Conservation (phyloP, 1,139 yeast species). For the Williopsis jadinii region DNA sequence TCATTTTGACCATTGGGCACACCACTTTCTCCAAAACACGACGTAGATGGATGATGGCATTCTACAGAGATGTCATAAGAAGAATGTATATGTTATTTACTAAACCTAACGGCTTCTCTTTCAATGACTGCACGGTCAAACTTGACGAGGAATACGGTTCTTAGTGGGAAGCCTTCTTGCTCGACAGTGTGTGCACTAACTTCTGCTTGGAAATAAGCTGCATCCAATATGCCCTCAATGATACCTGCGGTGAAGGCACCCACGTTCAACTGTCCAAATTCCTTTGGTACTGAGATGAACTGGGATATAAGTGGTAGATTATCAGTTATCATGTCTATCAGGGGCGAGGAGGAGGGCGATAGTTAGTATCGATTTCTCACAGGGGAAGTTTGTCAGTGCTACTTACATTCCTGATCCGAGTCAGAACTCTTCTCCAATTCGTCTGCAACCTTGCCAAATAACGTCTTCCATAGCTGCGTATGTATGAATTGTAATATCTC, state of each 20-base stretch:
- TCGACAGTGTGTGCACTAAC: slow-evolving; percentile 83
- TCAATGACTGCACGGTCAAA: slow-evolving; percentile 56
- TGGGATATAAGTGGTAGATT: slow-evolving; percentile 70
- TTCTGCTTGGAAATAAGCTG: slow-evolving; percentile 70
- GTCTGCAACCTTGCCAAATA: slow-evolving; percentile 81
- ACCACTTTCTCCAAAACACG: too few relatives aligned
- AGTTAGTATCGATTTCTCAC: too few relatives aligned
- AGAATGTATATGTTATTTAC: slow-evolving; percentile 4
- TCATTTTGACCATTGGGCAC: too few relatives aligned
- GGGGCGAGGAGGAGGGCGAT: too few relatives aligned
- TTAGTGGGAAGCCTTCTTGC: slow-evolving; percentile 49
- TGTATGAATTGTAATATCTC: slow-evolving; percentile 83
- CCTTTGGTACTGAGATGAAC: slow-evolving; percentile 75
- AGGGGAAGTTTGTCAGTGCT: neutral
- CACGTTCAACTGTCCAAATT: slow-evolving; percentile 72
- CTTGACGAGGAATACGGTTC: slow-evolving; percentile 81
- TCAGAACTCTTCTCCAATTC: slow-evolving; percentile 86
- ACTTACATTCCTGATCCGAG: slow-evolving; percentile 49
- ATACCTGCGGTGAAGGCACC: slow-evolving; percentile 84
- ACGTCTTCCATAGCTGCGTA: slow-evolving; percentile 70
- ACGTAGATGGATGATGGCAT: too few relatives aligned
- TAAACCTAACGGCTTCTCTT: slow-evolving; percentile 37
- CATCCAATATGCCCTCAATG: slow-evolving; percentile 81
- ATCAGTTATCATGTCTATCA: slow-evolving; percentile 63
- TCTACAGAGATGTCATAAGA: too few relatives aligned